A percentile compares a stretch with the other conserved stretches of the same genome.
Evolutionary conservation across 2,329 filamentous ascomycete genomes (phyloP).

Genomic region (Myotisia sp.): DNA sequence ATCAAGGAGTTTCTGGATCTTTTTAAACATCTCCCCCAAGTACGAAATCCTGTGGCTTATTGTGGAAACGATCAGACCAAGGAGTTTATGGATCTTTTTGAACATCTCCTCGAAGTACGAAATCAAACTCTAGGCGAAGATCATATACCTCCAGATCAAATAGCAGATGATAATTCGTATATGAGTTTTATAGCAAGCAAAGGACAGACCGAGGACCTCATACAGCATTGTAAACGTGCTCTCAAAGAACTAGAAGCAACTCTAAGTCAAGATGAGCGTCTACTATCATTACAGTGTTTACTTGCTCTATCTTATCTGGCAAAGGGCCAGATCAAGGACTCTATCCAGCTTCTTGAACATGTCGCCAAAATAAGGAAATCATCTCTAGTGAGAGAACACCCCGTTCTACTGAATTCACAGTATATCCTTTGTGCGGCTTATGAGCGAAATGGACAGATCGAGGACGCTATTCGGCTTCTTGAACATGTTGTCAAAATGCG

Average conservation of each 20-base stretch:
- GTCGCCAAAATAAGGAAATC: not conserved
- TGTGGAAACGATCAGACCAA: not conserved
- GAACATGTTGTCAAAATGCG: not conserved
- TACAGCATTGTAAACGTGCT: too few relatives aligned
- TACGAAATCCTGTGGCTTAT: too few relatives aligned
- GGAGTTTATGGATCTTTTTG: not conserved
- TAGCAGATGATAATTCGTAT: too few relatives aligned
- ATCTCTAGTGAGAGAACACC: not conserved
- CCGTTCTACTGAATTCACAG: not conserved
- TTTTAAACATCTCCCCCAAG: too few relatives aligned
- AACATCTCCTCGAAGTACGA: not conserved
- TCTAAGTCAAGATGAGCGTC: not conserved
- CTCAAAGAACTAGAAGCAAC: not conserved
- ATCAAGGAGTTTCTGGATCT: not conserved
- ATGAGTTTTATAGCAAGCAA: too few relatives aligned
- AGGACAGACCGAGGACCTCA: too few relatives aligned
- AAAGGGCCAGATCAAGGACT: not conserved
- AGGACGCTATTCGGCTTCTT: not conserved
- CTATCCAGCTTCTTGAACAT: slow-evolving; percentile 1
- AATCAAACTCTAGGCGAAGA: not conserved
- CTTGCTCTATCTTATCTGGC: slow-evolving; percentile 1
- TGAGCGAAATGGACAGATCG: not conserved
- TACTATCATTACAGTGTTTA: not conserved
- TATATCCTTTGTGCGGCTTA: not conserved
- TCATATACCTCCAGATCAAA: too few relatives aligned